Conservation (phyloP, 257 asterid species). For the Henckelia pumila region DNA sequence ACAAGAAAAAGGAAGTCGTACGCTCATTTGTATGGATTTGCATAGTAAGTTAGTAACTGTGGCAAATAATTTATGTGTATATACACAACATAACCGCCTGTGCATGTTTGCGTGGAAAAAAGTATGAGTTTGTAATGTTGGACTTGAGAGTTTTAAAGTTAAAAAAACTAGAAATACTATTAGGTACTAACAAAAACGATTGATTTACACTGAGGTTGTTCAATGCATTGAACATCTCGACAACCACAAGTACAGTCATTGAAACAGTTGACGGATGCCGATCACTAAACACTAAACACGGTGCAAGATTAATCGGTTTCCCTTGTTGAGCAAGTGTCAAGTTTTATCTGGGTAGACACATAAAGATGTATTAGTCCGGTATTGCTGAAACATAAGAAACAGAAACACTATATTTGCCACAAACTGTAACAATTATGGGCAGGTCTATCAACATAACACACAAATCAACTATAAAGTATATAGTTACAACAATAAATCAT, state of each 20-base stretch:
- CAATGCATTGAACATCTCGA: slow-evolving; percentile 98
- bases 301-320: slow-evolving; percentile 74
- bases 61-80: too few species aligned
- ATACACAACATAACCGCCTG: too few species aligned
- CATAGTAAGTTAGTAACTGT: too few species aligned
- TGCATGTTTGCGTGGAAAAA: too few species aligned
- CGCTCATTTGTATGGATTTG: too few species aligned
- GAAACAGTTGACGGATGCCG: slow-evolving; percentile 94
- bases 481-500: too few species aligned
- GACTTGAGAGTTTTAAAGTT: too few species aligned
- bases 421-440: not conserved
- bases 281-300: too few species aligned
- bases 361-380: slow-evolving; percentile 27
- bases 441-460: too few species aligned
- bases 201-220: slow-evolving; percentile 98
- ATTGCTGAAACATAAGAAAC: not conserved
- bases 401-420: not conserved
- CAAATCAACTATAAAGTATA: not conserved
- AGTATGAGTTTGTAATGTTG: too few species aligned
- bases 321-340: slow-evolving; percentile 90
- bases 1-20: not conserved
- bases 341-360: slow-evolving; percentile 63
- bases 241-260: slow-evolving; percentile 97
- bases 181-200: slow-evolving; percentile 74
- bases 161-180: slow-evolving; percentile 1